Evolutionary conservation across 495 filamentous ascomycete species (phyloP), one percentile per base, ranked within the genome.

Genomic region (Neurospora cerealis): DNA sequence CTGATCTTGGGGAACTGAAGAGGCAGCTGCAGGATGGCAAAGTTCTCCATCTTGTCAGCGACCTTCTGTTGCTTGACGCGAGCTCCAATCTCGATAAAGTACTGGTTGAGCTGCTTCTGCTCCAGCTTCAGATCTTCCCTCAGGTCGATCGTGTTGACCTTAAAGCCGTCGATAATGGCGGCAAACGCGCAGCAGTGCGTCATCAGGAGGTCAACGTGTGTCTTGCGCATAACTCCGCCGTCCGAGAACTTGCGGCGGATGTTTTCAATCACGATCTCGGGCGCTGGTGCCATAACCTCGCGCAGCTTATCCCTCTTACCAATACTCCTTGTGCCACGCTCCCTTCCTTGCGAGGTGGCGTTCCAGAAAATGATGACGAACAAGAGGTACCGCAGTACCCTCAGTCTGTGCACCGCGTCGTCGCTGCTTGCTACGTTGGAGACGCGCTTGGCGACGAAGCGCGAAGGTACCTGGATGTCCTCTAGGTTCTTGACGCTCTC

Each of bases 71-170:
- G 80, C 74, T 74, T 84, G 19, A 91, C 81, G 74, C 83, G 86
- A 38, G 93, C 95, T 3, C 96, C 96, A 77, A 99, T 87, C 79
- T 97, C 95, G 40, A 85, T 81, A 86, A 95, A 97, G 78, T 94
- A 95, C 74, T 88, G 83, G 21, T 74, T 80, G 69, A 92, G 83
- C 78, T 88, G 85, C 76, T 86, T 88, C 71, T 88, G 87, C 74
- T 96, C 93, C 39, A 98, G 77, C 73, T 87, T 87, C 62, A 99
- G 83, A 79, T 99, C 96, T 69, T 92, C 89, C 73, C 89, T 88
- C 74, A 98, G 82, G 78, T 94, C 89, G 32, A 86, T 86, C 13
- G 90, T 90, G 80, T 97, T 93, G 34, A 93, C 91, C 60, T 90
- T 89, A 75, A 91, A 93, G 74, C 92, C 88, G 76, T 96, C 93